These are phyloP conservation scores for Nitzschia sp. DNA, from an alignment of 108 stramenopile species.

Conservation along the genomic window DNA sequence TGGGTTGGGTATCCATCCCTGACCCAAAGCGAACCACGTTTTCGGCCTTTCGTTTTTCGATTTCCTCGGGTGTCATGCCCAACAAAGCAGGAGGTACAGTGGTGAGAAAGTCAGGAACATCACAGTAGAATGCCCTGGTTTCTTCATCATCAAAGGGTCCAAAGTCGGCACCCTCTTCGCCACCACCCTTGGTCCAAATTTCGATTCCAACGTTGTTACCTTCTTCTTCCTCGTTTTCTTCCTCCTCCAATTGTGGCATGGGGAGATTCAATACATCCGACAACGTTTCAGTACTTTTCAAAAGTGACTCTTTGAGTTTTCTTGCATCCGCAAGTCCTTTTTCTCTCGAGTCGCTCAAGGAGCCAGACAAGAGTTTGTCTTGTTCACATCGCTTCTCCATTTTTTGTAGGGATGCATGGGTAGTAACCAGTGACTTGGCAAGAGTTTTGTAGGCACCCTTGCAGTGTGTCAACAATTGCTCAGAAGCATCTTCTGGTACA, in stretches of 20 bases:
- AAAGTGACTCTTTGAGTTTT: slow-evolving; percentile 76
- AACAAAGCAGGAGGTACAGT: slow-evolving; percentile 87
- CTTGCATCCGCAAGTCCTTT: slow-evolving; percentile 83
- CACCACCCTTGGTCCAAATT: slow-evolving; percentile 76
- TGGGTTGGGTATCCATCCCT: slow-evolving; percentile 35
- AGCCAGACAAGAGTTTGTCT: slow-evolving; percentile 84
- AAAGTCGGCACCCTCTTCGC: slow-evolving; percentile 60
- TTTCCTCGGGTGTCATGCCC: slow-evolving; percentile 71
- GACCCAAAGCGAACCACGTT: slow-evolving; percentile 65
- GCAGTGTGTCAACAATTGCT: slow-evolving; percentile 50
- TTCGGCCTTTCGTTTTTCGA: slow-evolving; percentile 70
- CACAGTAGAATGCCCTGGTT: slow-evolving; percentile 89
- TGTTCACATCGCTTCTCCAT: slow-evolving; percentile 86
- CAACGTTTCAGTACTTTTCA: slow-evolving; percentile 71
- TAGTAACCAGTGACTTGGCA: slow-evolving; percentile 63
- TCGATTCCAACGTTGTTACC: slow-evolving; percentile 61
- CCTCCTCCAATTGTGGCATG: slow-evolving; percentile 63
- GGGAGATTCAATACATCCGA: slow-evolving; percentile 74
- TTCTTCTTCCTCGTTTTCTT: slow-evolving; percentile 64
- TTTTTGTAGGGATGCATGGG: slow-evolving; percentile 74
- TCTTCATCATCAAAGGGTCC: slow-evolving; percentile 93
- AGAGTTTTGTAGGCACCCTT: slow-evolving; percentile 73
- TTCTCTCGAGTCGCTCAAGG: slow-evolving; percentile 85
- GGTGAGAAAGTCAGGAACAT: slow-evolving; percentile 88
- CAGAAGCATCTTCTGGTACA: slow-evolving; percentile 34